Conservation (phyloP, 176 grass and related monocot species). For the Chrysopogon serrulatus region DNA sequence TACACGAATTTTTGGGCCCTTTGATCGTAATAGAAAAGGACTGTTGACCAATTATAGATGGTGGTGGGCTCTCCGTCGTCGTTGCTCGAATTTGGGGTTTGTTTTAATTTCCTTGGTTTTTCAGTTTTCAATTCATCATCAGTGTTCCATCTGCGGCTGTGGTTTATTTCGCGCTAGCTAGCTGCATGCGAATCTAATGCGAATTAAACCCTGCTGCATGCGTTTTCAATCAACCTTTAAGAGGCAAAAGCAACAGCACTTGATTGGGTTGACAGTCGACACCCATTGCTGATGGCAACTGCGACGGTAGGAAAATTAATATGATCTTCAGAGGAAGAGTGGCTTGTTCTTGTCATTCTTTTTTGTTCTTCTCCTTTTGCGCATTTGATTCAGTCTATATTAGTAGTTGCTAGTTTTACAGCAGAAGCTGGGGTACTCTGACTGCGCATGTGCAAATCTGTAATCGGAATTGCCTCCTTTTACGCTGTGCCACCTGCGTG, state of each 20-base stretch:
- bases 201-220: background rate
- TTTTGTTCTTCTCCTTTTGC: too few species aligned
- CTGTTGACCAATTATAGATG: background rate
- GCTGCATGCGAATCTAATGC: too few species aligned
- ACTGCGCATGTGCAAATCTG: too few species aligned
- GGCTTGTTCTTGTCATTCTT: background rate
- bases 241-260: background rate
- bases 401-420: too few species aligned
- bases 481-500: too few species aligned
- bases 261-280: background rate
- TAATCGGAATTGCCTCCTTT: too few species aligned
- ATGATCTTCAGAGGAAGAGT: background rate
- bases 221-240: background rate
- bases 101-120: background rate
- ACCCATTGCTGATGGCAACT: background rate
- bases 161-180: background rate
- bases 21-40: slow-evolving; percentile 18
- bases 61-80: background rate
- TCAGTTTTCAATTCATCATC: too few species aligned
- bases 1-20: background rate
- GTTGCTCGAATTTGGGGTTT: background rate
- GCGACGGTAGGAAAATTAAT: background rate
- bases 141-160: background rate
- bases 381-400: too few species aligned
- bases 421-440: too few species aligned